A percentile compares a stretch with the other conserved stretches of the same genome.
Evolutionary conservation across 2,329 filamentous ascomycete species (phyloP).

Genomic region (Paramyrothecium roridum): DNA sequence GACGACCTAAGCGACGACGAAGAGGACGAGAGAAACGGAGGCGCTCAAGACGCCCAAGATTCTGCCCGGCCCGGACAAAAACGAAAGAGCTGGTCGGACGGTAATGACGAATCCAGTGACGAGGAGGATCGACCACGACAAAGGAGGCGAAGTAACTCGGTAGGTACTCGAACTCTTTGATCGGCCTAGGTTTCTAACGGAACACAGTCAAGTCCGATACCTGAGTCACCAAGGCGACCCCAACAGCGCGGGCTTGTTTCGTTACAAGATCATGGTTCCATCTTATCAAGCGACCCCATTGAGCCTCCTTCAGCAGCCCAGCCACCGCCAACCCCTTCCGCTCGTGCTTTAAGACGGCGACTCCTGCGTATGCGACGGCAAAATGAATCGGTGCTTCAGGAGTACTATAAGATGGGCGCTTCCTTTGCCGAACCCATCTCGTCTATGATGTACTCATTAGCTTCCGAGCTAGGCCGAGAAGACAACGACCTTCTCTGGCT

Average conservation of each 20-base stretch:
- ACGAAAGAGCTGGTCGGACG: constrained; percentile 75
- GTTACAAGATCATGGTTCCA: constrained; percentile 42
- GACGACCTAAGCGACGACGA: constrained; percentile 57
- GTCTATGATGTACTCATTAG: constrained; percentile 89
- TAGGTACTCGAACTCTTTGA: constrained; percentile 37
- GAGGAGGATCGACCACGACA: constrained; percentile 75
- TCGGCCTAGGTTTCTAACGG: constrained; percentile 10
- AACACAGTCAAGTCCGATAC: constrained; percentile 61
- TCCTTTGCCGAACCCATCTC: constrained; percentile 95
- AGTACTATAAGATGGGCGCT: constrained; percentile 83
- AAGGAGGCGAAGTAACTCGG: constrained; percentile 83
- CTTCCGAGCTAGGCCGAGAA: constrained; percentile 90
- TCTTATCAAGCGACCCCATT: constrained; percentile 44
- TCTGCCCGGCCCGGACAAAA: constrained; percentile 56
- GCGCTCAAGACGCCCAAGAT: constrained; percentile 34
- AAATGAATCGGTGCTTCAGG: constrained; percentile 71
- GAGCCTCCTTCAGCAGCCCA: constrained; percentile 58
- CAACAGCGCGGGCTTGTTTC: constrained; percentile 58
- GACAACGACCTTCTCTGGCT: constrained; percentile 97
- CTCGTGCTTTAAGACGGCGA: constrained; percentile 67
- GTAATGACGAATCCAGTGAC: constrained; percentile 66
- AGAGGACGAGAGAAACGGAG: constrained; percentile 46
- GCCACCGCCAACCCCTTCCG: constrained; percentile 61
- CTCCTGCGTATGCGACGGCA: constrained; percentile 73
- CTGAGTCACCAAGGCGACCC: constrained; percentile 60